Conservation (phyloP, 2,329 filamentous ascomycete species). For the Talaromyces sp. region DNA sequence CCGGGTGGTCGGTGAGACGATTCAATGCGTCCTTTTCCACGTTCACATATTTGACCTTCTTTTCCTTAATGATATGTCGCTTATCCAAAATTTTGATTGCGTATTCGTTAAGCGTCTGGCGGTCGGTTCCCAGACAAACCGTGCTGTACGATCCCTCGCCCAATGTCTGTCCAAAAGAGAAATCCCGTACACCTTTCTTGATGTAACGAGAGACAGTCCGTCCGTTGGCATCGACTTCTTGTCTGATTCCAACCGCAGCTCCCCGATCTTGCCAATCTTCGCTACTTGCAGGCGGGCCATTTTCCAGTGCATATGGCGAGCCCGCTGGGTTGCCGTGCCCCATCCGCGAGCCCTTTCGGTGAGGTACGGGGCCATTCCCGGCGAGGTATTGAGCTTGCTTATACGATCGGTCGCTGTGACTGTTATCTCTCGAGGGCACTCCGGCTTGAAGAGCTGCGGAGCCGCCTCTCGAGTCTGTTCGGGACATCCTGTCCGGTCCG, state of each 20-base stretch:
- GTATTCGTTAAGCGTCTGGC: slow-evolving; percentile 92
- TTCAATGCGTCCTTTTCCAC: slow-evolving; percentile 99
- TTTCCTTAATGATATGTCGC: slow-evolving; percentile 98
- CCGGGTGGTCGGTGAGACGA: slow-evolving; percentile 90
- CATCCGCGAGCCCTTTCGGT: slow-evolving; percentile 73
- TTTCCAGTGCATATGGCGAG: slow-evolving; percentile 56
- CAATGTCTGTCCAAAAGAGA: slow-evolving; percentile 84
- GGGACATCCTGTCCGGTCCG: slow-evolving; percentile 54
- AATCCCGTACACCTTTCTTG: slow-evolving; percentile 97
- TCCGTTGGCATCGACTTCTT: slow-evolving; percentile 82
- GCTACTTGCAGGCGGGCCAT: slow-evolving; percentile 62
- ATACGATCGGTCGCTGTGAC: slow-evolving; percentile 68
- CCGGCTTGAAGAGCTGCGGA: slow-evolving; percentile 59
- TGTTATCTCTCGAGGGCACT: slow-evolving; percentile 66
- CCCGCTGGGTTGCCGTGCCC: slow-evolving; percentile 53
- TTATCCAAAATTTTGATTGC: slow-evolving; percentile 98
- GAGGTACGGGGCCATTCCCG: slow-evolving; percentile 65
- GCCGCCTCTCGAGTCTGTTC: slow-evolving; percentile 64
- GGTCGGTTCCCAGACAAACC: slow-evolving; percentile 86
- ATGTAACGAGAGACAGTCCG: slow-evolving; percentile 77
- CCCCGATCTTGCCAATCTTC: slow-evolving; percentile 97
- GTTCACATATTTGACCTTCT: slow-evolving; percentile 99
- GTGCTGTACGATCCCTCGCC: slow-evolving; percentile 98
- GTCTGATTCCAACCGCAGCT: slow-evolving; percentile 77
- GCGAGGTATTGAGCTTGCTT: slow-evolving; percentile 58